phyloP scores from a whole-genome alignment of 768 basidiomycete genomes.

The Tricholoma flavovirens region DNA sequence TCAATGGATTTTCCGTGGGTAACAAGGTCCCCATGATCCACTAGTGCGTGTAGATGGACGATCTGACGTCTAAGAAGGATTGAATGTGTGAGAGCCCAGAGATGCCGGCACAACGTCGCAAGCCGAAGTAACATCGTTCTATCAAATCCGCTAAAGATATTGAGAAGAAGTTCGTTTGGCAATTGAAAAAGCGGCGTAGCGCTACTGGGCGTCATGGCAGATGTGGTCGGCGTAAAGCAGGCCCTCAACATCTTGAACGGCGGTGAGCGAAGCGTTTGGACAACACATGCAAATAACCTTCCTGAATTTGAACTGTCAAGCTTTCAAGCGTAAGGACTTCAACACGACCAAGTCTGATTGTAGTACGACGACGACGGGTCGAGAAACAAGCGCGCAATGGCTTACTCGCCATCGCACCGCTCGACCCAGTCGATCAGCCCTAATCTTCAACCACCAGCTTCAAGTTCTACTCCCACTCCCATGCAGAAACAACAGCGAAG shows the following conservation, averaged over 20 bases:
- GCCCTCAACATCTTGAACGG: no score
- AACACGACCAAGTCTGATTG: not conserved
- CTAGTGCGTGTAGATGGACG: slow-evolving; percentile 1
- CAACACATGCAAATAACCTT: not conserved
- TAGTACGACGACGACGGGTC: slow-evolving; percentile 6
- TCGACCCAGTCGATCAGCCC: slow-evolving; percentile 17
- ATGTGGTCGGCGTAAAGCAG: no score
- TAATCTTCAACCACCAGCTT: slow-evolving; percentile 14
- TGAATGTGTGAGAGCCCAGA: not conserved
- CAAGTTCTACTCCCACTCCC: no score
- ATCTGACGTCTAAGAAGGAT: slow-evolving; percentile 2
- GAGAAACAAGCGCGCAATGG: slow-evolving; percentile 13
- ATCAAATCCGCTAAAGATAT: slow-evolving; percentile 5
- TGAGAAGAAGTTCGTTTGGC: slow-evolving; percentile 9
- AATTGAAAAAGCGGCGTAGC: slow-evolving; percentile 1
- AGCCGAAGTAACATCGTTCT: slow-evolving; percentile 1
- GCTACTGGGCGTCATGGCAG: not conserved
- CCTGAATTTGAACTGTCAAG: not conserved
- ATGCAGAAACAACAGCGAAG: slow-evolving; percentile 19
- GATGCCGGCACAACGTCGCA: not conserved
- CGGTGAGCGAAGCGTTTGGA: not conserved
- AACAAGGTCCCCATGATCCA: slow-evolving; percentile 3
- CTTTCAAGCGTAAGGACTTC: not conserved
- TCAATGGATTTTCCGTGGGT: slow-evolving; percentile 2
- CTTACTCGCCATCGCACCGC: slow-evolving; percentile 16